Evolutionary conservation across 176 grass and related monocot genomes (phyloP).

Genomic region (Lolium rigidum): DNA sequence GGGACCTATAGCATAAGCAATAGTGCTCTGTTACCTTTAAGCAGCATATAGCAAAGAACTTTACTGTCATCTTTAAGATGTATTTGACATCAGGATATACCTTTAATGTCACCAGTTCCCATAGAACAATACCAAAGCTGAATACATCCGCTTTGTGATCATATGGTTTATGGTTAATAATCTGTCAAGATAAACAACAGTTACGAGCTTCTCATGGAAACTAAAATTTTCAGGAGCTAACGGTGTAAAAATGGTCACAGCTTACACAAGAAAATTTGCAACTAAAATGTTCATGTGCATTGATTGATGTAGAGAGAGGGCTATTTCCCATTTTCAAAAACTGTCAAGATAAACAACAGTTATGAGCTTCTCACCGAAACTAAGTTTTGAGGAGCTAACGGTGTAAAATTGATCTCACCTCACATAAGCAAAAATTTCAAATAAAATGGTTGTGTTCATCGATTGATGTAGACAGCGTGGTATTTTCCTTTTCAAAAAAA

Average conservation of each 20-base stretch:
- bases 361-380: too few relatives aligned
- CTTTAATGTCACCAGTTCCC: slow-evolving; percentile 83
- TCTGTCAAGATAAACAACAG: slow-evolving; percentile 51
- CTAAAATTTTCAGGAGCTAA: neutral
- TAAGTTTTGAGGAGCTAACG: too few relatives aligned
- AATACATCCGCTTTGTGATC: slow-evolving; percentile 96
- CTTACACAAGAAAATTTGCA: slow-evolving; percentile 10
- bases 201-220: neutral
- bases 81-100: slow-evolving; percentile 46
- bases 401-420: too few relatives aligned
- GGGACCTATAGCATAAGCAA: slow-evolving; percentile 61
- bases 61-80: slow-evolving; percentile 18
- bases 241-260: neutral
- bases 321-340: too few relatives aligned
- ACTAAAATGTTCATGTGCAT: too few relatives aligned
- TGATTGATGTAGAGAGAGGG: too few relatives aligned
- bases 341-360: too few relatives aligned
- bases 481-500: too few relatives aligned
- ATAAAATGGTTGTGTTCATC: too few relatives aligned
- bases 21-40: slow-evolving; percentile 16
- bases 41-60: neutral
- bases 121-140: slow-evolving; percentile 95
- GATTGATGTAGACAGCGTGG: too few relatives aligned
- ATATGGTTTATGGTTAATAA: slow-evolving; percentile 92
- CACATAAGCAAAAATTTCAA: too few relatives aligned